Base-by-base conservation (phyloP, 2,329 filamentous ascomycete species). In the Hypoxylon sp. region DNA sequence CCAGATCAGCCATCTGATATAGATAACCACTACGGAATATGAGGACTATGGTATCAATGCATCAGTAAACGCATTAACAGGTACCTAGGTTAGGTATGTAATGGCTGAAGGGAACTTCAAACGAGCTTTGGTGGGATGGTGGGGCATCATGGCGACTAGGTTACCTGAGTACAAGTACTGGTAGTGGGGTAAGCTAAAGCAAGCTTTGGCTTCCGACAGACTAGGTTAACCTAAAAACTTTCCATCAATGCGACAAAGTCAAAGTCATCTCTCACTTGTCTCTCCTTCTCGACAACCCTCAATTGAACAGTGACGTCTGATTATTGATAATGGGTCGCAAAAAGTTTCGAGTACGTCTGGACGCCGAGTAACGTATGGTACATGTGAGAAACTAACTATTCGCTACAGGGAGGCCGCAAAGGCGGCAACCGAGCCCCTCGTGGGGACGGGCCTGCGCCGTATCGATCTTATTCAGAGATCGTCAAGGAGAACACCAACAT, bases 401-500 rank as follows among this genome's bases (percentile, higher is more conserved):
- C 30, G 30, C 32, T 32, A 54, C 19, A 76, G 74, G 73, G 73
- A 41, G 72, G 72, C 60, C 73, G 73, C 59, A 75, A 70, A 65
- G 73, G 73, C 60, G 72, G 71, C 22, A 65, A 57, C 62, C 59
- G 66, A 19, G 62, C 65, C 47, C 68, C 69, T 63, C 73, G 78
- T 30, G 59, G 70, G 28, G 71, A 77, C 39, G 75, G 81, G 55
- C 78, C 71, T 22, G 26, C 56, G 52, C 53, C 67, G n/a, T 80
- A 80, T 71, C 73, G 77, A 68, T 75, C 74, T 6, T 89, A 87
- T 75, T 80, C 85, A 17, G 85, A 90, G 39, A 84, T 97, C 56
- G 79, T 84, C 71, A 95, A 94, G 81, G 81, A 89, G 72, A 97
- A 99, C 79, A 90, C 91, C 75, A 89, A 90, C 72, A 90, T 97